Percentiles rank a stretch among this genome's conserved stretches.
phyloP scores from a whole-genome alignment of 2,329 filamentous ascomycete genomes.

The Aspergillus nomiae region DNA sequence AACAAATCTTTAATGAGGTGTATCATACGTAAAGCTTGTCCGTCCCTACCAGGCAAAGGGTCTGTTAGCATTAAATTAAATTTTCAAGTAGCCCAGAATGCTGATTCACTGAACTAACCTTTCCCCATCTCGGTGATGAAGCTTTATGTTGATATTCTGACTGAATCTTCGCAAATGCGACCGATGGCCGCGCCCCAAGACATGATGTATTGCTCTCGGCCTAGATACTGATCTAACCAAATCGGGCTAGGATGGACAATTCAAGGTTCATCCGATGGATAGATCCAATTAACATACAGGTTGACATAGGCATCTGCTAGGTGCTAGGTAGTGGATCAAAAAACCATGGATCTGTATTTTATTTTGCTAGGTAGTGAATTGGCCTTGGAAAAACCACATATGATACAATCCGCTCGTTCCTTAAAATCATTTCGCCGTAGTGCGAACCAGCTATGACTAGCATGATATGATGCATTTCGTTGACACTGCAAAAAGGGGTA shows the following conservation, averaged over 20 bases:
- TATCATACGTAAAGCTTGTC: conserved; percentile 52
- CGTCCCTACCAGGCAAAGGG: conserved; percentile 40
- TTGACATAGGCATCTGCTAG: neutral
- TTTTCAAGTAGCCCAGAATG: neutral
- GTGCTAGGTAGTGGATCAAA: neutral
- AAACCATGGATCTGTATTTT: neutral
- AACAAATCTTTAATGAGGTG: conserved; percentile 3
- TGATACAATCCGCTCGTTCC: neutral
- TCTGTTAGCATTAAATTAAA: neutral
- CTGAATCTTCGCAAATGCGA: neutral
- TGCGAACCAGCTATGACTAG: neutral
- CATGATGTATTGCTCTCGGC: conserved; percentile 20
- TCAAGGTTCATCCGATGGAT: neutral
- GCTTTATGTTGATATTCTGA: neutral
- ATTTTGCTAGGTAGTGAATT: neutral
- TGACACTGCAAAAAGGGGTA: conserved; percentile 1
- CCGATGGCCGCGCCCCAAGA: neutral
- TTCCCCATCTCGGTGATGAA: conserved; percentile 27
- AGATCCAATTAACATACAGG: no score
- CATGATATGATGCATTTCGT: neutral
- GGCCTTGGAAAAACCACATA: conserved; percentile 5
- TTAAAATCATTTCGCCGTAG: neutral
- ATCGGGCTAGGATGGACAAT: neutral
- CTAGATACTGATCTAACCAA: neutral
- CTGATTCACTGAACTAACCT: conserved; percentile 20